Conservation (phyloP, 208 protist genomes). For the Strigomonas oncopelti region DNA sequence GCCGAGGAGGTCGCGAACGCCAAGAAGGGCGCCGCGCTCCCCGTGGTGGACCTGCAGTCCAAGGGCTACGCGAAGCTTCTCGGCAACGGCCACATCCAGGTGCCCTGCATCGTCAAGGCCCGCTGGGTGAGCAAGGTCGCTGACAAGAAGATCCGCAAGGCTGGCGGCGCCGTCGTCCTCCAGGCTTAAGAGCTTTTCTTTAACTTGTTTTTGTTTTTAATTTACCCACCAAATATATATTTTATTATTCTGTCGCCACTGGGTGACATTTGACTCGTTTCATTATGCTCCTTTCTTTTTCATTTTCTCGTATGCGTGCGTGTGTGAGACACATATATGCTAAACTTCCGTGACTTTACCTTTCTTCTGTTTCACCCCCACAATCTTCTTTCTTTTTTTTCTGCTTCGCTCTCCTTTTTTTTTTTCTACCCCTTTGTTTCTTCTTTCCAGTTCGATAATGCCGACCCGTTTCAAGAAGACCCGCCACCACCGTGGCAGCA, state of each 20-base stretch:
- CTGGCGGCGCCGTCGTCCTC: slow-evolving; percentile 97
- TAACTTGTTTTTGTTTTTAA: slow-evolving; percentile 14
- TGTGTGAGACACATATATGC: neutral
- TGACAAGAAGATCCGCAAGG: slow-evolving; percentile 99
- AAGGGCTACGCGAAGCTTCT: slow-evolving; percentile 99
- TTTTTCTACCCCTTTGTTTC: slow-evolving; percentile 12
- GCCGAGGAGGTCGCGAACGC: slow-evolving; percentile 78
- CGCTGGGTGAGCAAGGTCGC: slow-evolving; percentile 98
- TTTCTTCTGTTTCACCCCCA: neutral
- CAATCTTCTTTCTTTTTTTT: slow-evolving; percentile 12
- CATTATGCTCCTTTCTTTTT: slow-evolving; percentile 2
- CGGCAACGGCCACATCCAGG: slow-evolving; percentile 97
- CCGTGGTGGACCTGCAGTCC: slow-evolving; percentile 97
- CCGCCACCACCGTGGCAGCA: slow-evolving; percentile 90
- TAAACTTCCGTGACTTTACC: neutral
- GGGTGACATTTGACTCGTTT: neutral
- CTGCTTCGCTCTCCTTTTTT: slow-evolving; percentile 13
- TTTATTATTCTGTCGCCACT: slow-evolving; percentile 8
- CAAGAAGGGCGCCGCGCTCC: slow-evolving; percentile 86
- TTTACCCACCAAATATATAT: slow-evolving; percentile 16
- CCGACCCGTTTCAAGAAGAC: slow-evolving; percentile 90
- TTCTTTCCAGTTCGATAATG: slow-evolving; percentile 36
- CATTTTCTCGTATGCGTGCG: neutral
- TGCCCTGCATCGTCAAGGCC: slow-evolving; percentile 99
- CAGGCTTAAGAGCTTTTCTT: slow-evolving; percentile 83